Evolutionary conservation across 2,329 filamentous ascomycete genomes (phyloP).

Genomic region (Beauveria pseudobassiana): DNA sequence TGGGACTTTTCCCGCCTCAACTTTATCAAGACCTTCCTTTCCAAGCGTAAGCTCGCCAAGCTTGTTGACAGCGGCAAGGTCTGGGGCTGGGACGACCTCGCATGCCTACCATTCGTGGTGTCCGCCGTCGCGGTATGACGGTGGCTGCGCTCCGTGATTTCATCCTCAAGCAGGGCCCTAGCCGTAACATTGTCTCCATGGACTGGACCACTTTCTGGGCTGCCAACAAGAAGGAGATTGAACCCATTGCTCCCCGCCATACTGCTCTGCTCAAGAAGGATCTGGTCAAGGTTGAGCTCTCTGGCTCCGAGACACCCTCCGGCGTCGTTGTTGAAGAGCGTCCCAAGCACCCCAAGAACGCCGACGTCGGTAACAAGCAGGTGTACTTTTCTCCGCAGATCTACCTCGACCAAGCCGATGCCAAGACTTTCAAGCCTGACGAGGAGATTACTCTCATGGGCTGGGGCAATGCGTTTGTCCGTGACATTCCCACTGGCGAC

Average conservation of each 20-base stretch:
- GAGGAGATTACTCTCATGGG: constrained; percentile 96
- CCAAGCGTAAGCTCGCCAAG: constrained; percentile 80
- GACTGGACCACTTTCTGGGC: constrained; percentile 73
- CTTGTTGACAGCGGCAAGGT: constrained; percentile 70
- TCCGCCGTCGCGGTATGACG: constrained; percentile 71
- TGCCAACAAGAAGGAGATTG: constrained; percentile 75
- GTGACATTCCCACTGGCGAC: constrained; percentile 50
- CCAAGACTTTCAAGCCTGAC: constrained; percentile 68
- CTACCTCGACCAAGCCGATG: constrained; percentile 81
- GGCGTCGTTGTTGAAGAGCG: constrained; percentile 63
- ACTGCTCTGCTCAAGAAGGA: constrained; percentile 66
- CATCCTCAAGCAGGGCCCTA: constrained; percentile 77
- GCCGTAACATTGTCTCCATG: constrained; percentile 75
- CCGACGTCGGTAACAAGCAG: constrained; percentile 75
- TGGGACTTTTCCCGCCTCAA: constrained; percentile 83
- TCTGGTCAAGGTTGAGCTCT: constrained; percentile 62
- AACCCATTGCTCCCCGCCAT: constrained; percentile 66
- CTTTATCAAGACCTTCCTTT: constrained; percentile 75
- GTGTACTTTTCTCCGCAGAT: constrained; percentile 70
- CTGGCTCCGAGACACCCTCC: constrained; percentile 58
- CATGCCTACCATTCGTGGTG: constrained; percentile 77
- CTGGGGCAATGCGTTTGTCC: constrained; percentile 85
- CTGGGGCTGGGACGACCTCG: constrained; percentile 79
- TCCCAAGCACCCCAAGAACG: constrained; percentile 85
- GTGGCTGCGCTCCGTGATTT: constrained; percentile 74